Evolutionary conservation across 2,329 filamentous ascomycete genomes (phyloP), one percentile per base, ranked within the genome.

Genomic region (Drechslerella dactyloides): DNA sequence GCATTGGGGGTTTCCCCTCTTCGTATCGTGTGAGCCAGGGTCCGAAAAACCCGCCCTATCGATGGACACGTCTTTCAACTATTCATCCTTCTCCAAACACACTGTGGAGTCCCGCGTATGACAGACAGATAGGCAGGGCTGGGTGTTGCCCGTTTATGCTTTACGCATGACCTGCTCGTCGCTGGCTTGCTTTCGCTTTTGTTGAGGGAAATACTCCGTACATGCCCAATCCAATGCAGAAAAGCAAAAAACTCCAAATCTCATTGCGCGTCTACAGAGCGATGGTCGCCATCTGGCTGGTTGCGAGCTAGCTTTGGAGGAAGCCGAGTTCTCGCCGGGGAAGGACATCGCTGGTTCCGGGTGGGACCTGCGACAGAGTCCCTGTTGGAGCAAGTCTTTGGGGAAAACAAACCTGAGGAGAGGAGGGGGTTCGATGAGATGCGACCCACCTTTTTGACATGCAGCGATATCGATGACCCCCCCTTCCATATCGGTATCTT

Each of bases 311-410:
- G 27, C 27, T 33, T 21, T 15, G 54, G 65, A 62, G 42, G 51
- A 23, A 51, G 51, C 54, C 60, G 60, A 72, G 68, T 65, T 72
- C 60, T 61, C 48, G 35, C 60, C 68, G 68, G 68, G 68, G 68
- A 72, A 72, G 54, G 68, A 55, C 52, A 50, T 37, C 42, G 48
- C 35, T 70, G 35, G 61, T 70, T 70, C 66, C 66, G 66, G 59
- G 66, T 63, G 66, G 64, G 57, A 56, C 56, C 8, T 55, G 27
- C 10, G 10, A 57, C 15, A 19, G 35, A 24, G 19, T 42, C 23
- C 52, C 52, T 27, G 11, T 7, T 30, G 30, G n/a, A 56, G 40
- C 27, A 33, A 33, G 27, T 33, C 27, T 33, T 8, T 33, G 27
- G 40, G 30, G 11, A 30, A 23, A 19, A 27, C 21, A 65, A 65